Percentiles rank a stretch among this genome's conserved stretches.
Evolutionary conservation across 192 early-diverging fungal species (phyloP).

Genomic region (Coemansia aciculifera): DNA sequence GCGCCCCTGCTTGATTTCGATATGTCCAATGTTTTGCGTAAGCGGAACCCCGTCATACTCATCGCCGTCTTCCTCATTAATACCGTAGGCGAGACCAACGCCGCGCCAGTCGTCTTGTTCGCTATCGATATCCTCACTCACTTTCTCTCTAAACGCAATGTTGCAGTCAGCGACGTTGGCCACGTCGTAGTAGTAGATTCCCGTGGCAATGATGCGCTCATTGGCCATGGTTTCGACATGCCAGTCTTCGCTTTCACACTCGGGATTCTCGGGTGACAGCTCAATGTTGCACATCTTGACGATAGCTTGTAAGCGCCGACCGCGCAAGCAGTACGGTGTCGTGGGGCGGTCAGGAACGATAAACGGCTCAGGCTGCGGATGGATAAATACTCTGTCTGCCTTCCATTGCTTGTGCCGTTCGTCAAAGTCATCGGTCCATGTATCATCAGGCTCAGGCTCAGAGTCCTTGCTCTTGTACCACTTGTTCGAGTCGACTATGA

Average conservation of each 20-base stretch:
- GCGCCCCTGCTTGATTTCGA: slow-evolving; percentile 35
- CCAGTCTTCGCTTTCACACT: slow-evolving; percentile 59
- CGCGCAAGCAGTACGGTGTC: slow-evolving; percentile 31
- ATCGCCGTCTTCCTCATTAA: neutral
- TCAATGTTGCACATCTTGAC: slow-evolving; percentile 70
- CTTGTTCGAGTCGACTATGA: slow-evolving; percentile 11
- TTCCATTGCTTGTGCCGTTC: slow-evolving; percentile 29
- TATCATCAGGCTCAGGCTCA: slow-evolving; percentile 18
- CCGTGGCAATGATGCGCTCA: slow-evolving; percentile 72
- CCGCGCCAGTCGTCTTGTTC: neutral
- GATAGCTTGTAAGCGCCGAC: slow-evolving; percentile 60
- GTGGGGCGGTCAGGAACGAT: slow-evolving; percentile 23
- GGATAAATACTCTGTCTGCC: slow-evolving; percentile 14
- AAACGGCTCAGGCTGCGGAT: slow-evolving; percentile 45
- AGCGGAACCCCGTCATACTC: slow-evolving; percentile 3
- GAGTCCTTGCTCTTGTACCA: slow-evolving; percentile 20
- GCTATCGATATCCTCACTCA: neutral
- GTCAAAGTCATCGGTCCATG: slow-evolving; percentile 8
- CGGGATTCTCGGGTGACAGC: slow-evolving; percentile 65
- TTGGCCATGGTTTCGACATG: slow-evolving; percentile 69
- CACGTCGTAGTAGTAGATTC: slow-evolving; percentile 70
- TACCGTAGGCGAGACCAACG: slow-evolving; percentile 19
- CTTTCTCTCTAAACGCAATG: slow-evolving; percentile 57
- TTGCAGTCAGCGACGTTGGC: slow-evolving; percentile 67
- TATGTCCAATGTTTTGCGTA: slow-evolving; percentile 26